These are phyloP conservation scores for Eutypa lata DNA, from an alignment of 2,329 filamentous ascomycete genomes.

Conservation along the genomic window DNA sequence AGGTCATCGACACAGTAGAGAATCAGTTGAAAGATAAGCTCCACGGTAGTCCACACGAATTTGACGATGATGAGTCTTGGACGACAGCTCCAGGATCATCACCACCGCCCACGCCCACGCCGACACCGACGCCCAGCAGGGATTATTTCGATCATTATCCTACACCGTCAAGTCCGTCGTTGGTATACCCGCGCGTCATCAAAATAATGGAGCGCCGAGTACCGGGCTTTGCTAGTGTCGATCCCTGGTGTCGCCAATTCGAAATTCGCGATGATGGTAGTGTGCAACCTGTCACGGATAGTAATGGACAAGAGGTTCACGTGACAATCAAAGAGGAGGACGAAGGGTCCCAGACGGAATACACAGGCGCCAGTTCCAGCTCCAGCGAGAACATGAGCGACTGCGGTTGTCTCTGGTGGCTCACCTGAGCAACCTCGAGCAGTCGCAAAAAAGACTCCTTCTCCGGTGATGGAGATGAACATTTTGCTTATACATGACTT, in stretches of 20 bases:
- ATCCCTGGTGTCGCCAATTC: conserved; percentile 47
- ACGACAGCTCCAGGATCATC: not conserved
- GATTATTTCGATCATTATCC: conserved; percentile 9
- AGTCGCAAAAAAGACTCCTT: not conserved
- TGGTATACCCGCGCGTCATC: conserved; percentile 48
- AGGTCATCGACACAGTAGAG: not conserved
- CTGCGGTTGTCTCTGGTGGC: conserved; percentile 54
- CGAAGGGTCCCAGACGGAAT: conserved; percentile 7
- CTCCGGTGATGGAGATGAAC: not conserved
- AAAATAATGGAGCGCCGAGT: conserved; percentile 55
- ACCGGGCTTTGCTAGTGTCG: conserved; percentile 23
- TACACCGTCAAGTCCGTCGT: conserved; percentile 15
- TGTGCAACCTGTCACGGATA: conserved; percentile 34
- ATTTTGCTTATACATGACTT: conserved; percentile 1
- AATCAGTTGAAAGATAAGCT: not conserved
- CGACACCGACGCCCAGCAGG: conserved; percentile 6
- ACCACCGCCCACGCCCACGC: conserved; percentile 8
- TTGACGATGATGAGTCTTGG: not conserved
- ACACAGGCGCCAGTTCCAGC: conserved; percentile 12
- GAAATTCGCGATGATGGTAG: conserved; percentile 38
- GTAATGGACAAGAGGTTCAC: conserved; percentile 36
- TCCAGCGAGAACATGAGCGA: conserved; percentile 39
- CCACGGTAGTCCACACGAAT: not conserved
- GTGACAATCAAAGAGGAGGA: conserved; percentile 43
- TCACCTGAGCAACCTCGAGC: conserved; percentile 31